Percentiles rank a stretch among this genome's conserved stretches.
Evolutionary conservation across 371 early-diverging fungal species (phyloP).

Genomic region (Haplosporangium sp.): DNA sequence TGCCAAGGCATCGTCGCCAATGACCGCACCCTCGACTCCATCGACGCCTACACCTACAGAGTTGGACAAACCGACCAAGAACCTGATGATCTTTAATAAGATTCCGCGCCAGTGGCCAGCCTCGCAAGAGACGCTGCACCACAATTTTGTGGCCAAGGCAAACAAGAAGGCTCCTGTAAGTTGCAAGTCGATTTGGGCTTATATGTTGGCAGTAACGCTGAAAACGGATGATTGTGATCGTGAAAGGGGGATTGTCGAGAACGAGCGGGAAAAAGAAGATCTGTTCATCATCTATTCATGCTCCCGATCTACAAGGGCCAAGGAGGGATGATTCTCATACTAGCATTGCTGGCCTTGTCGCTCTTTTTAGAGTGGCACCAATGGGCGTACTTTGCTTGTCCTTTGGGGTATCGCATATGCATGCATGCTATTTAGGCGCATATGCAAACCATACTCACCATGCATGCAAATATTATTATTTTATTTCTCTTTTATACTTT

Average conservation of each 20-base stretch:
- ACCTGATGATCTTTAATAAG: conserved; percentile 48
- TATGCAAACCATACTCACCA: neutral
- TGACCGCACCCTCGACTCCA: conserved; percentile 25
- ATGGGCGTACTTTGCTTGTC: too few species aligned
- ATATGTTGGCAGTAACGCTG: neutral
- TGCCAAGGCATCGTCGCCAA: conserved; percentile 23
- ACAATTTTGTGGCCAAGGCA: conserved; percentile 25
- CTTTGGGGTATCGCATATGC: conserved; percentile 1
- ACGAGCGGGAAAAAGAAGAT: neutral
- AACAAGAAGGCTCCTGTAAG: conserved; percentile 29
- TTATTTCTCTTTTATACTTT: neutral
- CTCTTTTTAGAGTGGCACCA: too few species aligned
- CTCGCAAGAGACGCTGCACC: conserved; percentile 45
- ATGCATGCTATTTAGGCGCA: conserved; percentile 3
- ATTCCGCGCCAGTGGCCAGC: conserved; percentile 53
- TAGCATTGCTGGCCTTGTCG: too few species aligned
- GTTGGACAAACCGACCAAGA: conserved; percentile 44
- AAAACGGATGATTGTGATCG: too few species aligned
- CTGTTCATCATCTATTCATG: neutral
- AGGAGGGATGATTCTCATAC: too few species aligned
- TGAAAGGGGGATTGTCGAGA: neutral
- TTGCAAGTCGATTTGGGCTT: too few species aligned
- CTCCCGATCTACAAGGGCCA: too few species aligned
- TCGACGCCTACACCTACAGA: conserved; percentile 37
- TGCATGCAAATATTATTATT: neutral